Conservation (phyloP, 163 green algal genomes). For the Chloroidium sp. region DNA sequence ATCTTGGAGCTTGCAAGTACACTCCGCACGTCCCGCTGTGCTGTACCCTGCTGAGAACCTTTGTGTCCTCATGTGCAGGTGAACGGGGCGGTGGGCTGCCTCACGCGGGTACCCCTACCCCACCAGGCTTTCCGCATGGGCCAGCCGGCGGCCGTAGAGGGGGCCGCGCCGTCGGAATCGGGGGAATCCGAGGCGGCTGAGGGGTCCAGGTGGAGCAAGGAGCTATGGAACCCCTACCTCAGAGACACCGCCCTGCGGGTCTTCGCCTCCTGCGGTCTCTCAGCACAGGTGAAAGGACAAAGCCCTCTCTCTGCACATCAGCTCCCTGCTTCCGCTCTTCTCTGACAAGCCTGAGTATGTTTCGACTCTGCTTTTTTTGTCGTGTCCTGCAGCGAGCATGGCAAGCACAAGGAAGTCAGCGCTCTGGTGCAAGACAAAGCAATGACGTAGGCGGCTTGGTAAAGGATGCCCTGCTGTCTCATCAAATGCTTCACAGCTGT, state of each 20-base stretch:
- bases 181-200: too few species aligned
- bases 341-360: neutral
- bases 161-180: too few species aligned
- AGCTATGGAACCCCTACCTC: conserved; percentile 39
- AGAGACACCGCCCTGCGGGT: conserved; percentile 41
- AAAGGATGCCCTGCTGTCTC: neutral
- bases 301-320: neutral
- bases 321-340: neutral
- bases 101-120: conserved; percentile 46
- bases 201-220: conserved; percentile 9
- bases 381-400: neutral
- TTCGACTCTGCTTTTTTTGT: neutral
- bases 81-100: conserved; percentile 43
- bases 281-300: conserved; percentile 27
- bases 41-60: neutral
- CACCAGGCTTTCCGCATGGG: neutral
- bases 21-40: too few species aligned
- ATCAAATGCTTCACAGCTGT: conserved; percentile 1
- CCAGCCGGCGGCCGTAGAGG: neutral
- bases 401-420: neutral
- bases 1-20: too few species aligned
- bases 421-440: too few species aligned
- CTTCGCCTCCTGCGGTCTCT: conserved; percentile 33
- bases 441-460: too few species aligned
- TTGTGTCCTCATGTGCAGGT: conserved; percentile 13